These are phyloP conservation scores for Trapa incisa DNA, from an alignment of 345 rosid species.

Conservation along the genomic window DNA sequence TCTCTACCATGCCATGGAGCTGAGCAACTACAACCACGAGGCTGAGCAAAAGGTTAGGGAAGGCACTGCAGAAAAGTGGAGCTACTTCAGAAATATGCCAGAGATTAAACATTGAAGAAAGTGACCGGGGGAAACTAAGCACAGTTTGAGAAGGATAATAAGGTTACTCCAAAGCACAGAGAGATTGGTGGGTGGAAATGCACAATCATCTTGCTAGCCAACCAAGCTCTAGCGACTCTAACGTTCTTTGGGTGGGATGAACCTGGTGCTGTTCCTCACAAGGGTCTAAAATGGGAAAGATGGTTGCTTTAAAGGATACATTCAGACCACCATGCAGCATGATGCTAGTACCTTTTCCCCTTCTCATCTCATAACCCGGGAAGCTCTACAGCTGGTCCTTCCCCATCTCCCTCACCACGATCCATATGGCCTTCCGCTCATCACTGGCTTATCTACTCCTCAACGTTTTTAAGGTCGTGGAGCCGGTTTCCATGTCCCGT, in stretches of 20 bases:
- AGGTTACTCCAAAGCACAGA: neutral
- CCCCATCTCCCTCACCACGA: no score
- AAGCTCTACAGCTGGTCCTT: no score
- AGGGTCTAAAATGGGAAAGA: no score
- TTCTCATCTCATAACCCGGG: no score
- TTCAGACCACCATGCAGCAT: no score
- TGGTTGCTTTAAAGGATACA: no score
- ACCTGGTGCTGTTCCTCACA: conserved; percentile 67
- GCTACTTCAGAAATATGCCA: neutral
- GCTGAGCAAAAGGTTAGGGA: conserved; percentile 7
- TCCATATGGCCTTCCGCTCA: no score
- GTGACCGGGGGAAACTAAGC: neutral
- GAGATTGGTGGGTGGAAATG: conserved; percentile 12
- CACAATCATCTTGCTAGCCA: conserved; percentile 10
- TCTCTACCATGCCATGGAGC: conserved; percentile 9
- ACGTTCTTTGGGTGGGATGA: conserved; percentile 89
- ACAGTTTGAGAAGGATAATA: neutral
- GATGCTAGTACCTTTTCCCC: no score
- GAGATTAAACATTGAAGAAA: neutral
- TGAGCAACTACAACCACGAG: conserved; percentile 1
- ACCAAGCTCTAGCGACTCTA: conserved; percentile 76
- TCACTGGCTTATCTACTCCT: no score
- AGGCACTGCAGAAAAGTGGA: neutral
- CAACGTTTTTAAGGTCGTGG: no score
- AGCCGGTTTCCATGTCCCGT: no score